Conservation (phyloP, 2,329 filamentous ascomycete genomes). For the Apiospora phragmitis region DNA sequence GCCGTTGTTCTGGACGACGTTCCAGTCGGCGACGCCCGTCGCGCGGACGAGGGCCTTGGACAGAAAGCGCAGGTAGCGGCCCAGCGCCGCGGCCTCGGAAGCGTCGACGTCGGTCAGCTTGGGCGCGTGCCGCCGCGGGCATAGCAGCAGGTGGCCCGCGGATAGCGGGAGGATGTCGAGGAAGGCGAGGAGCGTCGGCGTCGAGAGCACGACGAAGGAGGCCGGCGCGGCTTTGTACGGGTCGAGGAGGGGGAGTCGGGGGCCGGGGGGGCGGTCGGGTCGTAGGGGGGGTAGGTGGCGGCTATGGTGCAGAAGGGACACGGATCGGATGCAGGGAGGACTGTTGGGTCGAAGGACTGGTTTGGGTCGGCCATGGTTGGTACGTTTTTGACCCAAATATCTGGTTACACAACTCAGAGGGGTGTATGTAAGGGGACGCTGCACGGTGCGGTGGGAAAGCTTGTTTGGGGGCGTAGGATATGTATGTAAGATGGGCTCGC, state of each 20-base stretch:
- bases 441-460: background rate
- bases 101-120: constrained; percentile 73
- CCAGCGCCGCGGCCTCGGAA: constrained; percentile 66
- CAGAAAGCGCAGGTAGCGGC: constrained; percentile 68
- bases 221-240: constrained; percentile 33
- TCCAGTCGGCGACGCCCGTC: constrained; percentile 81
- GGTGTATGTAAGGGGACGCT: background rate
- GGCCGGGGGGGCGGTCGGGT: constrained; percentile 2
- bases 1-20: constrained; percentile 95
- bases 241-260: constrained; percentile 33
- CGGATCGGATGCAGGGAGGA: constrained; percentile 31
- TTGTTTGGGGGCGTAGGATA: background rate
- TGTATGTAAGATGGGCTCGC: background rate
- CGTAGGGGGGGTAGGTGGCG: constrained; percentile 46
- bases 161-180: constrained; percentile 91
- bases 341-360: constrained; percentile 36
- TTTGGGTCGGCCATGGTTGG: constrained; percentile 11
- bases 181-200: constrained; percentile 78
- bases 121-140: constrained; percentile 72
- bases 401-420: background rate
- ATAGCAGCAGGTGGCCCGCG: constrained; percentile 79
- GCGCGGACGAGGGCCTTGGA: constrained; percentile 69
- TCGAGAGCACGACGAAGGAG: constrained; percentile 73
- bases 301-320: constrained; percentile 68
- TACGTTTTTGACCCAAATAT: background rate